A percentile compares a stretch with the other conserved stretches of the same genome.
Evolutionary conservation across 768 basidiomycete genomes (phyloP).

Genomic region (Rhodotorula kratochvilovae): DNA sequence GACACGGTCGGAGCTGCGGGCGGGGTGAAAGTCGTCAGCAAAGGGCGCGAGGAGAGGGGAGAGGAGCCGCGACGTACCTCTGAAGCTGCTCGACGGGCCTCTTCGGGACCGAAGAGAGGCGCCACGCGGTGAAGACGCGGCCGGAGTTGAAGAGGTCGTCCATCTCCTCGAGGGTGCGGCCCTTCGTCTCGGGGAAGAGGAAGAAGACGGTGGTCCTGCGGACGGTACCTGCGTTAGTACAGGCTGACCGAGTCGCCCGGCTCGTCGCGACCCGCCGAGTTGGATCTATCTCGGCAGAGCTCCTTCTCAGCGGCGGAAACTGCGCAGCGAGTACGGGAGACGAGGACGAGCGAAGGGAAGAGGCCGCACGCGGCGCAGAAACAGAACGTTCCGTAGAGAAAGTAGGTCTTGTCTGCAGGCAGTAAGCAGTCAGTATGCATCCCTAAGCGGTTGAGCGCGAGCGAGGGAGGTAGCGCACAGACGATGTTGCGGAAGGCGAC

Average conservation of each 20-base stretch:
- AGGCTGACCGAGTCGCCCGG: no score
- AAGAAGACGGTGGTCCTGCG: slow-evolving; percentile 65
- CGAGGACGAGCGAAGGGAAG: no score
- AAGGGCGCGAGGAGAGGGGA: neutral
- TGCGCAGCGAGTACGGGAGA: no score
- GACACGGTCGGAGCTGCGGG: neutral
- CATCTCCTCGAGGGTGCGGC: slow-evolving; percentile 4
- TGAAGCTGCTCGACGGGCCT: neutral
- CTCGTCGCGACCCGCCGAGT: no score
- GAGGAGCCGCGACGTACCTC: neutral
- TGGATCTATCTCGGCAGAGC: no score
- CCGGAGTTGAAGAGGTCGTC: neutral
- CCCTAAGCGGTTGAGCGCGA: no score
- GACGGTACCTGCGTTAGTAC: no score
- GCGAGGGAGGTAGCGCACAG: neutral
- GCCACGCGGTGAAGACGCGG: neutral
- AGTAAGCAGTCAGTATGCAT: neutral
- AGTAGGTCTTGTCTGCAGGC: neutral
- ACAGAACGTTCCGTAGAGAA: neutral
- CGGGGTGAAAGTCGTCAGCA: neutral
- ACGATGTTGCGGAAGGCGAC: slow-evolving; percentile 56
- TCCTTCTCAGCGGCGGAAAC: no score
- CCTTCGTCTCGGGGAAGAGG: slow-evolving; percentile 49
- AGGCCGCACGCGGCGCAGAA: neutral
- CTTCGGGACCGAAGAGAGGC: neutral